Conservation (phyloP, 306 rosid genomes). For the Cicer bijugum region DNA sequence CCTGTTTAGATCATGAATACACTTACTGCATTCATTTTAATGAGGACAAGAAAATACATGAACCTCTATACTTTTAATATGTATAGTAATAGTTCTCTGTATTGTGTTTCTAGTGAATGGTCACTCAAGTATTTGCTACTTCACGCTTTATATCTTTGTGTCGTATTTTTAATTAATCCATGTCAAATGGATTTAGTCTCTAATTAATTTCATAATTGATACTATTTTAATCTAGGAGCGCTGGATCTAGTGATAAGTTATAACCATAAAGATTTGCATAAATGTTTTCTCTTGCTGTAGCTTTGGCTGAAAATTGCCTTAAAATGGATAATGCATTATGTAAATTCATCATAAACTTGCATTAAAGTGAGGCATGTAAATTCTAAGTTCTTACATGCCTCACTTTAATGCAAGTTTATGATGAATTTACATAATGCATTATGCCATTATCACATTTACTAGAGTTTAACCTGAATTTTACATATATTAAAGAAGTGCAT, state of each 20-base stretch:
- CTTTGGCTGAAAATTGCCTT: background rate
- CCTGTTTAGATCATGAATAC: constrained; percentile 29
- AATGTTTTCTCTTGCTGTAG: background rate
- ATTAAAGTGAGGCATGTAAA: background rate
- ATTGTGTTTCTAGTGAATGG: constrained; percentile 2
- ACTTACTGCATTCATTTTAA: background rate
- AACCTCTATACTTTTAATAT: constrained; percentile 1
- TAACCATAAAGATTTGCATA: background rate
- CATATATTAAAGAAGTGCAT: background rate
- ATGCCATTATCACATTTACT: background rate
- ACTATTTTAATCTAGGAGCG: background rate
- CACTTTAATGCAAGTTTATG: background rate
- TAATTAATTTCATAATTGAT: constrained; percentile 15
- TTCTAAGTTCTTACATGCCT: constrained; percentile 1
- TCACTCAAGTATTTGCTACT: background rate
- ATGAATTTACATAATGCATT: background rate
- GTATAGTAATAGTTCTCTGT: too few species aligned
- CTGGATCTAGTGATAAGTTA: background rate
- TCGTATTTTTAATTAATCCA: background rate
- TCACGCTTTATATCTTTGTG: background rate
- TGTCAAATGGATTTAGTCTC: background rate
- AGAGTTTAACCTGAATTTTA: background rate
- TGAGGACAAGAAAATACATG: background rate
- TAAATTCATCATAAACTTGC: background rate
- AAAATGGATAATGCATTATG: background rate